A percentile compares a stretch with the other conserved stretches of the same genome.
These are phyloP conservation scores for Ilyonectria sp. DNA, from an alignment of 2,329 filamentous ascomycete species.

Conservation along the genomic window DNA sequence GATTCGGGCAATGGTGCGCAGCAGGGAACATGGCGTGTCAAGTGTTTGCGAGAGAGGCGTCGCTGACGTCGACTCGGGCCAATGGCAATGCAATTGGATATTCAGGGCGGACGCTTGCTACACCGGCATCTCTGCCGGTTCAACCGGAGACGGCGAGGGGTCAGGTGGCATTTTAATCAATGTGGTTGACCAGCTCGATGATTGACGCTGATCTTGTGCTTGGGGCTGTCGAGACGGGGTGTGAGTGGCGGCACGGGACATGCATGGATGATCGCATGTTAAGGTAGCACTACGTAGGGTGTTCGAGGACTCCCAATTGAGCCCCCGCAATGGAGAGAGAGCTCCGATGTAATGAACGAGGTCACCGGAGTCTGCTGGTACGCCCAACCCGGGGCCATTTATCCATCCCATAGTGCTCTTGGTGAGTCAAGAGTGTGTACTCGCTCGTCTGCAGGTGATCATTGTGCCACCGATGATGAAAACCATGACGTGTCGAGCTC, in stretches of 20 bases:
- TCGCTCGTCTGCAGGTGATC: background rate
- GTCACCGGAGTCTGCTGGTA: background rate
- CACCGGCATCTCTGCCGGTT: slow-evolving; percentile 6
- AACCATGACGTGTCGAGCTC: no score
- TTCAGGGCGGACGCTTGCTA: background rate
- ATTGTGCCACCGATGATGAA: background rate
- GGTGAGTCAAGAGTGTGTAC: background rate
- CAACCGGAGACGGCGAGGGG: slow-evolving; percentile 1
- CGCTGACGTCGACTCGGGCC: slow-evolving; percentile 2
- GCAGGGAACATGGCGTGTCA: slow-evolving; percentile 7
- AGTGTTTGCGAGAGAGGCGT: background rate
- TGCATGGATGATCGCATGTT: background rate
- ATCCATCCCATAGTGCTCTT: background rate
- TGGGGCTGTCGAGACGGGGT: background rate
- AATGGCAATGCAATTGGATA: background rate
- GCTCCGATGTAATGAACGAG: background rate
- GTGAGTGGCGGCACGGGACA: background rate
- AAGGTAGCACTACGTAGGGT: background rate
- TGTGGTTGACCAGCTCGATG: background rate
- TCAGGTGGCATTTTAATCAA: background rate
- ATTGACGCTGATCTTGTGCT: background rate
- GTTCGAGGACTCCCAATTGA: slow-evolving; percentile 1
- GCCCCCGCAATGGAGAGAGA: background rate
- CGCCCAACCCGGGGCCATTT: background rate
- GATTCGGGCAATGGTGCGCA: background rate